phyloP scores from a whole-genome alignment of 2,329 filamentous ascomycete species.

The Cladosporium austrohemisphaericum region DNA sequence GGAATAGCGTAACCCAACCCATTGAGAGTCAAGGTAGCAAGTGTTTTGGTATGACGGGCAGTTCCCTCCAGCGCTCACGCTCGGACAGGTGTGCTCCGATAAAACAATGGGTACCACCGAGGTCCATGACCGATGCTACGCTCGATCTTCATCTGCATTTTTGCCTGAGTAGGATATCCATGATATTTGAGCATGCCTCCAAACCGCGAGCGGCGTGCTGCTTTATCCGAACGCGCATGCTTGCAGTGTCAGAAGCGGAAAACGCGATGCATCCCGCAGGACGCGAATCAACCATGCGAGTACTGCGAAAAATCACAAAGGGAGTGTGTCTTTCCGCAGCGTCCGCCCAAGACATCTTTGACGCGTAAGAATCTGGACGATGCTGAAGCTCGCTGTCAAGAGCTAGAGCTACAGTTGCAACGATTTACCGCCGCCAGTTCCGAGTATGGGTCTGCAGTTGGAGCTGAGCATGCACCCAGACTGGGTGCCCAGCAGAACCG shows the following conservation, averaged over 20 bases:
- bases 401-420: slow-evolving; percentile 28
- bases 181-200: slow-evolving; percentile 15
- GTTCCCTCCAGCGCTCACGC: too few species aligned
- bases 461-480: background rate
- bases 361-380: slow-evolving; percentile 37
- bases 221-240: slow-evolving; percentile 16
- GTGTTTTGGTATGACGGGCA: too few species aligned
- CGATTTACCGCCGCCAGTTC: slow-evolving; percentile 5
- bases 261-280: slow-evolving; percentile 19
- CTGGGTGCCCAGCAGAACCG: too few species aligned
- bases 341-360: slow-evolving; percentile 34
- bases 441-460: too few species aligned
- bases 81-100: too few species aligned
- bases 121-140: too few species aligned
- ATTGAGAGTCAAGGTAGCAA: too few species aligned
- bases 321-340: slow-evolving; percentile 34
- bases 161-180: too few species aligned
- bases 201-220: slow-evolving; percentile 5
- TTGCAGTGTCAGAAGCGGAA: slow-evolving; percentile 19
- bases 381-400: slow-evolving; percentile 29
- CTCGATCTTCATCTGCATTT: too few species aligned
- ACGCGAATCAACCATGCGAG: slow-evolving; percentile 34
- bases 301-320: slow-evolving; percentile 33
- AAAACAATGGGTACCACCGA: too few species aligned
- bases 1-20: too few species aligned